Evolutionary conservation across 1,284 basidiomycete species (phyloP).

Genomic region (Neonothopanus nambi): DNA sequence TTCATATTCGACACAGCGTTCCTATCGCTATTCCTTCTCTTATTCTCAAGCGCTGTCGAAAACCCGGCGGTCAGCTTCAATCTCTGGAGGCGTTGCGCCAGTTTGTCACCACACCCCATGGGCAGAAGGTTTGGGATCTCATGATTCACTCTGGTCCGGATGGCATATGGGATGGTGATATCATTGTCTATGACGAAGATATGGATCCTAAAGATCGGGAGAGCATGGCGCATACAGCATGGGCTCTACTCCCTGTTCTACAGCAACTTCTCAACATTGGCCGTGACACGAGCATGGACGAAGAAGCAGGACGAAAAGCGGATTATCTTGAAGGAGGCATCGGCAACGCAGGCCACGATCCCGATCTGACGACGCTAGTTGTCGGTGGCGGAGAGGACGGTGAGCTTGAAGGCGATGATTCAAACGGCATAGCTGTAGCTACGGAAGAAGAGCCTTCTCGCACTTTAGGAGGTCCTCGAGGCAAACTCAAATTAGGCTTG

Average conservation of each 20-base stretch:
- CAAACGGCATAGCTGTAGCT: background rate
- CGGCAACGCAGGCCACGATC: slow-evolving; percentile 54
- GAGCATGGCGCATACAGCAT: slow-evolving; percentile 55
- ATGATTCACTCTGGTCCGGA: slow-evolving; percentile 13
- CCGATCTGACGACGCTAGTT: slow-evolving; percentile 51
- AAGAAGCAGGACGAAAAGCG: slow-evolving; percentile 29
- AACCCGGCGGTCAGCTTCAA: slow-evolving; percentile 53
- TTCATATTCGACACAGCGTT: slow-evolving; percentile 67
- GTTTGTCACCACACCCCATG: slow-evolving; percentile 76
- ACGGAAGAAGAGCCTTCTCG: slow-evolving; percentile 17
- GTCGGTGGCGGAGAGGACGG: slow-evolving; percentile 29
- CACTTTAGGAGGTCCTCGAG: no score
- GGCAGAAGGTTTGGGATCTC: slow-evolving; percentile 50
- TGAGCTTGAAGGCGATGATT: background rate
- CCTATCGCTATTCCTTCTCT: slow-evolving; percentile 85
- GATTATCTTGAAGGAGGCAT: slow-evolving; percentile 74
- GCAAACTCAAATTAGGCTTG: no score
- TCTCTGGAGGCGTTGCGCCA: slow-evolving; percentile 68
- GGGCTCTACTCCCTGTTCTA: slow-evolving; percentile 65
- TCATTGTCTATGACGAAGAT: slow-evolving; percentile 75
- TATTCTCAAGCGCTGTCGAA: slow-evolving; percentile 80
- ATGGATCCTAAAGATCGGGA: slow-evolving; percentile 65
- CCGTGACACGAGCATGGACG: background rate
- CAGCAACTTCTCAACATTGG: slow-evolving; percentile 53
- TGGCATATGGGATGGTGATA: slow-evolving; percentile 67